Percentiles rank a stretch among this genome's conserved stretches.
These are phyloP conservation scores for Aspergillus aculeatus DNA, from an alignment of 2,329 filamentous ascomycete species.

Conservation along the genomic window DNA sequence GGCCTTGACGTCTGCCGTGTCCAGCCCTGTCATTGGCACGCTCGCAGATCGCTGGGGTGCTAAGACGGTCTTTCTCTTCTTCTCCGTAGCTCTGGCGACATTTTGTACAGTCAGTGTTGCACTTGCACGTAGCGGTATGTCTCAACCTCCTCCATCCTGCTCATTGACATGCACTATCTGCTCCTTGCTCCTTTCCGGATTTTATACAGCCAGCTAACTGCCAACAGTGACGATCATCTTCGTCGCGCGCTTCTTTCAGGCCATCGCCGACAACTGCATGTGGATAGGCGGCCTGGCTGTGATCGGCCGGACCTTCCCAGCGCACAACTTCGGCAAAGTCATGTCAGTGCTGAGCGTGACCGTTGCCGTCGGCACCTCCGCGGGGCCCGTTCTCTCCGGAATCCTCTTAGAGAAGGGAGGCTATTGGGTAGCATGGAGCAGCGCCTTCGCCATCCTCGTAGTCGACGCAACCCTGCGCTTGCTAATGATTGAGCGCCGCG, in stretches of 20 bases:
- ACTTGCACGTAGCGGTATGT: background rate
- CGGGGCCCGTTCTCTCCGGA: conserved; percentile 21
- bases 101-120: background rate
- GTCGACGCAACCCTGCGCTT: conserved; percentile 26
- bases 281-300: conserved; percentile 30
- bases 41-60: conserved; percentile 15
- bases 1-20: conserved; percentile 18
- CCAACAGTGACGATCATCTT: conserved; percentile 10
- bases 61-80: conserved; percentile 11
- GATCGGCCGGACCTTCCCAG: conserved; percentile 16
- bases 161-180: no score
- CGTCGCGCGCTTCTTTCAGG: conserved; percentile 25
- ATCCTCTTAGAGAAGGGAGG: conserved; percentile 20
- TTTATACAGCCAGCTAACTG: background rate
- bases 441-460: conserved; percentile 17
- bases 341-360: conserved; percentile 18
- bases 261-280: conserved; percentile 16
- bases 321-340: conserved; percentile 21
- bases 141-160: background rate
- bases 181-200: no score
- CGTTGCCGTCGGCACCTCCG: conserved; percentile 15
- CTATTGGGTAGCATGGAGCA: conserved; percentile 25
- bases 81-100: background rate
- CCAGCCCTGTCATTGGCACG: conserved; percentile 19
- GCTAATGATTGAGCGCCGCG: conserved; percentile 24